Evolutionary conservation across 83 land plant genomes (phyloP).

Genomic region (Diphasiastrum complanatum): DNA sequence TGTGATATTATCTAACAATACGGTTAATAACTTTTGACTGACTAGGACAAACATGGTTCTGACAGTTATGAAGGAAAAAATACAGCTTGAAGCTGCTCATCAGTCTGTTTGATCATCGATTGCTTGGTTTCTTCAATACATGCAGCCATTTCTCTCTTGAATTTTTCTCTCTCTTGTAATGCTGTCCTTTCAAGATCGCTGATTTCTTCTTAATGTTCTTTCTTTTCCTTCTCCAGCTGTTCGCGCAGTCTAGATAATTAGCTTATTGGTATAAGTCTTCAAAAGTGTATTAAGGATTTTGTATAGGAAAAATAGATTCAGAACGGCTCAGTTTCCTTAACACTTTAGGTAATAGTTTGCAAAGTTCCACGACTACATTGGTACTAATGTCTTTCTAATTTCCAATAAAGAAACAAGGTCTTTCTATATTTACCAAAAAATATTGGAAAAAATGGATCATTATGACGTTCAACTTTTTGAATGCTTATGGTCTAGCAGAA

Average conservation of each 20-base stretch:
- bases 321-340: no score
- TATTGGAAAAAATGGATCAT: no score
- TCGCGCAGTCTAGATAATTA: constrained; percentile 5
- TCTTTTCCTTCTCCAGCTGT: constrained; percentile 13
- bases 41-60: not conserved
- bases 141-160: constrained; percentile 24
- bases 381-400: no score
- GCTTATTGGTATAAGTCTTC: not conserved
- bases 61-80: not conserved
- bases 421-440: no score
- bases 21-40: not conserved
- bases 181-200: constrained; percentile 28
- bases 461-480: no score
- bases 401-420: no score
- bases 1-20: not conserved
- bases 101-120: constrained; percentile 16
- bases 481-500: no score
- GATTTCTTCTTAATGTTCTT: constrained; percentile 21
- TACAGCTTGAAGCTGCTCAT: constrained; percentile 26
- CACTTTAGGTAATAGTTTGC: no score
- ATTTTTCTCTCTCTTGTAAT: constrained; percentile 22
- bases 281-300: not conserved
- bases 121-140: constrained; percentile 24
- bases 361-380: no score
- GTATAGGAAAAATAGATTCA: not conserved